A percentile compares a stretch with the other conserved stretches of the same genome.
These are phyloP conservation scores for Pythium brassicae DNA, from an alignment of 352 stramenopile genomes.

Conservation along the genomic window DNA sequence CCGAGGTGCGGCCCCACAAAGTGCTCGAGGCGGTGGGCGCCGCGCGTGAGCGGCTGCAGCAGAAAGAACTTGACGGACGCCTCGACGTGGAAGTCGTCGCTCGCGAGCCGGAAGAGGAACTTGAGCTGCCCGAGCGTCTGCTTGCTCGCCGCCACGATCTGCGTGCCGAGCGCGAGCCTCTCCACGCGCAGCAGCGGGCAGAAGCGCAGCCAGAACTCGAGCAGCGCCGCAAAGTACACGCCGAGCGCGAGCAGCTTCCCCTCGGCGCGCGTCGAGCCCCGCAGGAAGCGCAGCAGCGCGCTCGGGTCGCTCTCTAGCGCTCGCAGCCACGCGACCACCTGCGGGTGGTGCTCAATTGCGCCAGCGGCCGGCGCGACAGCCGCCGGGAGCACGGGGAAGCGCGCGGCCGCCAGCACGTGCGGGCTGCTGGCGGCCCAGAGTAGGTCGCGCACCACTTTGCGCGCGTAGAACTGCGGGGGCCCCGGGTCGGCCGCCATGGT, in stretches of 20 bases:
- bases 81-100: constrained; percentile 57
- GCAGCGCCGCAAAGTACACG: constrained; percentile 65
- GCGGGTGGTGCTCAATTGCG: constrained; percentile 14
- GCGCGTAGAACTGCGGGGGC: constrained; percentile 14
- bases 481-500: no score
- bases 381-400: constrained; percentile 43
- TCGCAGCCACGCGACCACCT: constrained; percentile 44
- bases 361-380: constrained; percentile 20
- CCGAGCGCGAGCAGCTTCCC: constrained; percentile 43
- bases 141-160: constrained; percentile 57
- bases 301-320: constrained; percentile 34
- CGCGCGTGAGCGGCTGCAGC: constrained; percentile 29
- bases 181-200: constrained; percentile 38
- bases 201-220: constrained; percentile 66
- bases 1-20: constrained; percentile 70
- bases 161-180: constrained; percentile 46
- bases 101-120: constrained; percentile 50
- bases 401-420: constrained; percentile 37
- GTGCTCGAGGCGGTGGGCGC: constrained; percentile 40
- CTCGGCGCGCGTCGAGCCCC: constrained; percentile 30
- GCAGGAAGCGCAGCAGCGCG: constrained; percentile 45
- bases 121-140: constrained; percentile 74
- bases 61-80: constrained; percentile 82
- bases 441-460: constrained; percentile 67
- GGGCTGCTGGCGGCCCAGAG: constrained; percentile 59